These are phyloP conservation scores for Scedosporium apiospermum DNA, from an alignment of 2,329 filamentous ascomycete species.

Conservation along the genomic window DNA sequence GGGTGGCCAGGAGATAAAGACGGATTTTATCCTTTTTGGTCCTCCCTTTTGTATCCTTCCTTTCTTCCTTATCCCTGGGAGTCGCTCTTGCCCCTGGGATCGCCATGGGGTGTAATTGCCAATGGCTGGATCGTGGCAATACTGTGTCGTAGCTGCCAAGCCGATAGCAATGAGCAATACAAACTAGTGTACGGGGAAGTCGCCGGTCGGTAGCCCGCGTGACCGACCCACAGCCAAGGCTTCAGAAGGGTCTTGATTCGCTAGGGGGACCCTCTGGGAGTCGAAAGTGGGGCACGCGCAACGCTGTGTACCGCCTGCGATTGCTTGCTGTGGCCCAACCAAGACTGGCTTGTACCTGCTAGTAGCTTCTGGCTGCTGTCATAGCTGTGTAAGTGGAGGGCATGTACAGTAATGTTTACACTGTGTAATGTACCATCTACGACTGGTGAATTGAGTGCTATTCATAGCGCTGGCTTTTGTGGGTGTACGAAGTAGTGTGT, in stretches of 20 bases:
- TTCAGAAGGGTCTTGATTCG: background rate
- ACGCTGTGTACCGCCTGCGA: background rate
- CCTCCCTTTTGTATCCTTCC: background rate
- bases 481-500: background rate
- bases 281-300: background rate
- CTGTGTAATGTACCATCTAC: background rate
- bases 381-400: background rate
- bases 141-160: background rate
- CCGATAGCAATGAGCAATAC: background rate
- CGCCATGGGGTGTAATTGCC: background rate
- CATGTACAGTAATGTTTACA: background rate
- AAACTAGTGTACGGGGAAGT: too few relatives aligned
- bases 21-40: conserved; percentile 4
- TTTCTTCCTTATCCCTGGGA: background rate
- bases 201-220: background rate
- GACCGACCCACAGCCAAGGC: conserved; percentile 7
- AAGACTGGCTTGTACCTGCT: too few relatives aligned
- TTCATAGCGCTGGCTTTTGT: background rate
- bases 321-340: too few relatives aligned
- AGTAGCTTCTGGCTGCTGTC: background rate
- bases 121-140: background rate
- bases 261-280: background rate
- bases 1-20: background rate
- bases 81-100: background rate
- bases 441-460: background rate